These are phyloP conservation scores for Cicer bijugum DNA, from an alignment of 306 rosid genomes.

Conservation along the genomic window DNA sequence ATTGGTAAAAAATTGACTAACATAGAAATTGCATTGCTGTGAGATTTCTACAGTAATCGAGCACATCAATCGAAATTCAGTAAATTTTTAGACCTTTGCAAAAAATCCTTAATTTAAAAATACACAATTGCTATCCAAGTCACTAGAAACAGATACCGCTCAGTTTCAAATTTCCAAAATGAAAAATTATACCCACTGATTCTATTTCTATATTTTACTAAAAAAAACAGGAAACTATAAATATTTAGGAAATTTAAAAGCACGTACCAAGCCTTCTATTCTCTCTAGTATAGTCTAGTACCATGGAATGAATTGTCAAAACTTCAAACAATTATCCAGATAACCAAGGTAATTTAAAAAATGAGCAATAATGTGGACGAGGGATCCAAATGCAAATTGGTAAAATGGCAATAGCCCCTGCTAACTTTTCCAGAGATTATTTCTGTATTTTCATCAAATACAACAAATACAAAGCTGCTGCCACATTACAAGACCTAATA, in stretches of 20 bases:
- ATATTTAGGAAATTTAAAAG: neutral
- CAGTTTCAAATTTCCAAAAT: neutral
- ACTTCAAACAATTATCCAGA: slow-evolving; percentile 16
- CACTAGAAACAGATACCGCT: neutral
- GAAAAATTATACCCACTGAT: neutral
- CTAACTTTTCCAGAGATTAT: slow-evolving; percentile 66
- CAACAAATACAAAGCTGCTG: slow-evolving; percentile 82
- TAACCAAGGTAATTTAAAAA: neutral
- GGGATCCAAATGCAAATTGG: slow-evolving; percentile 40
- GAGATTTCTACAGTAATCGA: neutral
- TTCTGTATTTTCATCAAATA: slow-evolving; percentile 79
- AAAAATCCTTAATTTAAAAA: too few species aligned
- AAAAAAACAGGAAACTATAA: neutral
- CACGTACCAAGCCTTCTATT: neutral
- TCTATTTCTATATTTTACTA: neutral
- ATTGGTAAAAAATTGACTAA: too few species aligned
- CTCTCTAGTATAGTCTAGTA: neutral
- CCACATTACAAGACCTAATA: slow-evolving; percentile 75
- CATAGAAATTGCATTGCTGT: too few species aligned
- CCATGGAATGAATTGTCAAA: slow-evolving; percentile 1
- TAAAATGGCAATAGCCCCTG: slow-evolving; percentile 48
- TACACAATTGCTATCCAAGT: neutral
- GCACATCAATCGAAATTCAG: too few species aligned
- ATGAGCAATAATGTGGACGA: neutral
- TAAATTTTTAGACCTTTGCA: too few species aligned